Percentiles rank a stretch among this genome's conserved stretches.
Conservation (phyloP, 2,329 filamentous ascomycete species). For the Pseudocercospora macadamiae region DNA sequence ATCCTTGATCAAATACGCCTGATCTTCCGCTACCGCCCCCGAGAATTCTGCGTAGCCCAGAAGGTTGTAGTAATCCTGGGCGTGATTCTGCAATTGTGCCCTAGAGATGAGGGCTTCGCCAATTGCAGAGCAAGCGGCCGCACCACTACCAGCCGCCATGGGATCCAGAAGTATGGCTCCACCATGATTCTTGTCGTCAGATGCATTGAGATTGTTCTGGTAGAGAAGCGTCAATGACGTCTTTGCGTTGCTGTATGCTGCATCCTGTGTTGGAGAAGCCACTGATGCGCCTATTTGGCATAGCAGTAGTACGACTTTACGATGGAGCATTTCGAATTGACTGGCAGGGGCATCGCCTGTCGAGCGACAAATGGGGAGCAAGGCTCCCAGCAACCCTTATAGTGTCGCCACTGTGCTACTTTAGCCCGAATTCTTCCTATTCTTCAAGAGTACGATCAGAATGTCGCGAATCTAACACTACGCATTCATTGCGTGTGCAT, state of each 20-base stretch:
- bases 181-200: constrained; percentile 57
- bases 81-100: constrained; percentile 46
- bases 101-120: constrained; percentile 53
- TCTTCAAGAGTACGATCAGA: too few relatives aligned
- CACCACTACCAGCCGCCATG: constrained; percentile 42
- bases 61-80: constrained; percentile 49
- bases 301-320: not conserved
- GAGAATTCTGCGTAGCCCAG: constrained; percentile 52
- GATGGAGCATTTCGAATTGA: not conserved
- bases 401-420: not conserved
- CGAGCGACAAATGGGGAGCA: not conserved
- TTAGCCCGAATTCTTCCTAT: not conserved
- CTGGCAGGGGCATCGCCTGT: not conserved
- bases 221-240: constrained; percentile 56
- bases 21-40: constrained; percentile 48
- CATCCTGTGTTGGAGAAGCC: not conserved
- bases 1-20: constrained; percentile 45
- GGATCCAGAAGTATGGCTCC: constrained; percentile 56
- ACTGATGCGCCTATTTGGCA: not conserved
- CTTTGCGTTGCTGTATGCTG: constrained; percentile 37
- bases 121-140: constrained; percentile 50
- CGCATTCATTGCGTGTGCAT: too few relatives aligned
- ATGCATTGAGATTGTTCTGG: constrained; percentile 59
- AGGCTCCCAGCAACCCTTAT: not conserved
- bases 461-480: too few relatives aligned